Evolutionary conservation across 345 rosid genomes (phyloP).

Genomic region (Garcia nutans): DNA sequence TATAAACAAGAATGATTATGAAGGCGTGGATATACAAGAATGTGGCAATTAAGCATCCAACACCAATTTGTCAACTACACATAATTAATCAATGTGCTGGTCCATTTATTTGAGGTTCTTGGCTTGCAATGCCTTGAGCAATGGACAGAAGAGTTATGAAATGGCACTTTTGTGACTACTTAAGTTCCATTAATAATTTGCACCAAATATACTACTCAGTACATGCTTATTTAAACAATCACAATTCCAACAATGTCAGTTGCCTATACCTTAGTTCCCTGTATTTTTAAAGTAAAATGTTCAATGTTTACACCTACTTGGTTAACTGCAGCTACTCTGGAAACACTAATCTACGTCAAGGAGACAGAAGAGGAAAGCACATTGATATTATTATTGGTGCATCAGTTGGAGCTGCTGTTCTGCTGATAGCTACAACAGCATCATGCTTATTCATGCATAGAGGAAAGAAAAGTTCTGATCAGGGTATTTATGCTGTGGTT

Average conservation of each 20-base stretch:
- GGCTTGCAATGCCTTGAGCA: not conserved
- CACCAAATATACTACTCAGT: not conserved
- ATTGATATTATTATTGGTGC: slow-evolving; percentile 55
- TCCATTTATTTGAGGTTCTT: not conserved
- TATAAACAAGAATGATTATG: not conserved
- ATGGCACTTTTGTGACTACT: too few species aligned
- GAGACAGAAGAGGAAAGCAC: slow-evolving; percentile 44
- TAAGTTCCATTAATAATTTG: not conserved
- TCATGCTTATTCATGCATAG: slow-evolving; percentile 55
- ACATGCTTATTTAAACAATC: not conserved
- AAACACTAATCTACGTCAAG: slow-evolving; percentile 54
- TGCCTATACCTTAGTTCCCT: not conserved
- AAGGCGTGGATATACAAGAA: not conserved
- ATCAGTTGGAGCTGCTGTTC: slow-evolving; percentile 69
- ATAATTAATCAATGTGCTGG: not conserved
- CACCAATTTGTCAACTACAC: not conserved
- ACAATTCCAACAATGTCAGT: not conserved
- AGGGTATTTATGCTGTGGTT: slow-evolving; percentile 34
- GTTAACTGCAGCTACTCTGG: slow-evolving; percentile 58
- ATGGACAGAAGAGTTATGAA: too few species aligned
- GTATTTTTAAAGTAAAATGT: not conserved
- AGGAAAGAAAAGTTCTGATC: slow-evolving; percentile 48
- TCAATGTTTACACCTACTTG: not conserved
- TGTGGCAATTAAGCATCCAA: not conserved
- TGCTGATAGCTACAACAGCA: slow-evolving; percentile 57